Evolutionary conservation across 164 flowering plant genomes (phyloP).

Genomic region (Taxillus chinensis): DNA sequence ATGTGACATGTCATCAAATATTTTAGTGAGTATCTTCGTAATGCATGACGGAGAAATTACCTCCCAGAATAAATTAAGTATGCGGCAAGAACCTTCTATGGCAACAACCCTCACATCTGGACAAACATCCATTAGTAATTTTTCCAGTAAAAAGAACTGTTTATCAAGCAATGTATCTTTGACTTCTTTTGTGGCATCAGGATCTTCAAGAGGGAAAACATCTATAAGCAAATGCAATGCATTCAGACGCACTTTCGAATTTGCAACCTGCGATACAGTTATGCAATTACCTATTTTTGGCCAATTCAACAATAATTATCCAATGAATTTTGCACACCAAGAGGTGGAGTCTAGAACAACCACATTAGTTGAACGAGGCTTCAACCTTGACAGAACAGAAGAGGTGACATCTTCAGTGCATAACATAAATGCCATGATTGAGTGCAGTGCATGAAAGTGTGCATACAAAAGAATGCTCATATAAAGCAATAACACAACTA

Average conservation of each 20-base stretch:
- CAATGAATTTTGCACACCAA: too few species aligned
- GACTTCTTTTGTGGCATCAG: constrained; percentile 79
- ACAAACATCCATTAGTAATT: constrained; percentile 70
- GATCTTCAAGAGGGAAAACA: constrained; percentile 96
- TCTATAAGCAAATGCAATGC: constrained; percentile 86
- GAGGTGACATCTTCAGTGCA: too few species aligned
- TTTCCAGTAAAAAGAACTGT: constrained; percentile 75
- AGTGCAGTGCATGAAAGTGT: too few species aligned
- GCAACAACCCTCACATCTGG: constrained; percentile 82
- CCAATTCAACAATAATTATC: too few species aligned
- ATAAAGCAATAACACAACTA: too few species aligned
- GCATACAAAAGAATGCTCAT: too few species aligned
- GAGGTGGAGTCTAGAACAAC: too few species aligned
- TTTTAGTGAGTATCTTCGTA: constrained; percentile 53
- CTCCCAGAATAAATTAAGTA: constrained; percentile 90
- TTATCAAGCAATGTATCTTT: constrained; percentile 66
- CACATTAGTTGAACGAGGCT: too few species aligned
- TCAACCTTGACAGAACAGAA: too few species aligned
- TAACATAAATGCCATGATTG: too few species aligned
- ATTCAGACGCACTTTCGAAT: constrained; percentile 91
- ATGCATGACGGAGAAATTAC: constrained; percentile 72
- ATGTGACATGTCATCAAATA: constrained; percentile 61
- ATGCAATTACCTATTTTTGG: too few species aligned
- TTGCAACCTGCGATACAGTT: constrained; percentile 62
- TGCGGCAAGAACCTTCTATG: constrained; percentile 88